Base-by-base conservation (phyloP, 805 yeast genomes). In the Isabelozyma rhagii region DNA sequence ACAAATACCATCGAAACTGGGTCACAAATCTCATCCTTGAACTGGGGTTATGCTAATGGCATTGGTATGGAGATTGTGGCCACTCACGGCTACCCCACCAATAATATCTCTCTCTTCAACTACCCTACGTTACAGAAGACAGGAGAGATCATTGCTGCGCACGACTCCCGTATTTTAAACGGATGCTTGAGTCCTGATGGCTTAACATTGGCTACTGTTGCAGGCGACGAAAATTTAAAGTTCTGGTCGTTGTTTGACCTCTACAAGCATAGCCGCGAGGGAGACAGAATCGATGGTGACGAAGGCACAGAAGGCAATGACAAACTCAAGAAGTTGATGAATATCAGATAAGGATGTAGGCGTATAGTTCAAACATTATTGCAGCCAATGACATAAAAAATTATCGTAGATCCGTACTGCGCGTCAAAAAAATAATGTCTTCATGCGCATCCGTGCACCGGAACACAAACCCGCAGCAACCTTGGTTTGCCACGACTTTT, bases 141-240 rank as follows among this genome's bases (percentile, higher is more conserved):
- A 3, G 97, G 96, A 5, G 96, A 89, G 57, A 88, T 94, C 47
- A 69, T 72, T 27, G 82, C 84, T 39, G 97, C 97, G 1, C 99
- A 94, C 63, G 97, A 90, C 55, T 82, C 94, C 13, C 78, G 98
- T 56, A 90, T 94, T 25, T 77, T 94, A 47, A 82, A 82, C 53
- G 87, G 97, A 27, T 84, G 90, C 44, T 64, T 94, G 47, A 87
- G 97, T 21, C 97, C 97, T 3, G 97, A 94, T 68, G 89, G 87
- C 13, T 81, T 89, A 47, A 89, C 96, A 0, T 71, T 94, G 48
- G 98, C 97, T 0, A 94, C 99, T 0, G 91, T 92, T 43, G 96
- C 97, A 2, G 96, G 96, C 10, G 98, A 94, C 68, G 99, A 94
- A 66, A 93, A 91, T 69, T 78, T 94, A 62, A 93, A 94, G 70